Base-by-base conservation (phyloP, 164 flowering plant genomes). In the Saururus chinensis region DNA sequence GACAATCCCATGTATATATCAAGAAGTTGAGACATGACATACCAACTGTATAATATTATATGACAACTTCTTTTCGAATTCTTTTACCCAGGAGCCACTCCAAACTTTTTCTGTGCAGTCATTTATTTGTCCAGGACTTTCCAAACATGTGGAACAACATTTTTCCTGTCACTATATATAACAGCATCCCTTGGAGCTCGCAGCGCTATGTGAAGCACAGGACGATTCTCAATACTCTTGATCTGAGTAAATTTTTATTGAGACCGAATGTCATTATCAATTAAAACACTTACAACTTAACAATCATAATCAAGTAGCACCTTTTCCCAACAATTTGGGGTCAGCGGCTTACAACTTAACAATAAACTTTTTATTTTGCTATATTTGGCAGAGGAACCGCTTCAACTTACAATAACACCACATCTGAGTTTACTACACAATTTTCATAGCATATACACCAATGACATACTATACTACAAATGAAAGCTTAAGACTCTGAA, bases 71-170 rank as follows among this genome's bases (percentile, higher is more conserved):
- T 23, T 13, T 24, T 23, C 19, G 52, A 9, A 59, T 56, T 52
- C 56, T 14, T 19, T 56, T 87, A 93, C 96, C 98, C 97, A 88
- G 41, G 97, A 84, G 60, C 96, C 96, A 79, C 69, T 83, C 61
- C 99, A 89, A 66, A 95, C 70, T 60, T 70, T 85, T 65, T 95
- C 96, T 42, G 96, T 78, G 59, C 90, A 93, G 19, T 84, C 88
- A 25, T 60, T 63, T 64, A 93, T 93, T 93, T 90, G 79, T 93
- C 93, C 60, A 88, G 75, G 57, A 93, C 99, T 57, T 81, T 74
- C 99, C 99, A 90, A 63, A 93, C 99, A 59, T 89, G 96, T 4
- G 96, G 87, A 58, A 91, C 97, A 40, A 91, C 93, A 75, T 95
- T 91, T 72, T 79, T 83, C 55, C 97, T 96, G 70, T 95, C 96